Percentiles rank a stretch among this genome's conserved stretches.
phyloP scores from a whole-genome alignment of 495 filamentous ascomycete genomes.

The Penicillium waksmanii region DNA sequence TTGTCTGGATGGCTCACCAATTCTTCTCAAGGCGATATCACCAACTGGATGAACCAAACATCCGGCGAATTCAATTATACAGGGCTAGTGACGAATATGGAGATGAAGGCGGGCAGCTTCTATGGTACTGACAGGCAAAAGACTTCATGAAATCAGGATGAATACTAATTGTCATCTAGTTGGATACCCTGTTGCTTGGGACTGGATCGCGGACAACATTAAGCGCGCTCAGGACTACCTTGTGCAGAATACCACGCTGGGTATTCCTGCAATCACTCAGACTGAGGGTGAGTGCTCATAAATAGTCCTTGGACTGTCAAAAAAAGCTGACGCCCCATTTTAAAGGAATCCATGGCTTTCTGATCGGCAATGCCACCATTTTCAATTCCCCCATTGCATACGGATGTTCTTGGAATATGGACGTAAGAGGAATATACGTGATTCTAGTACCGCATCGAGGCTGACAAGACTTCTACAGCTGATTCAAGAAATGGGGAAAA shows the following conservation, averaged over 20 bases:
- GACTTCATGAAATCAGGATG: neutral
- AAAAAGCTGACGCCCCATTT: neutral
- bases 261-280: slow-evolving; percentile 71
- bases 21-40: slow-evolving; percentile 55
- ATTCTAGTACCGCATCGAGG: neutral
- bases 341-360: slow-evolving; percentile 67
- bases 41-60: slow-evolving; percentile 68
- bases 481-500: slow-evolving; percentile 62
- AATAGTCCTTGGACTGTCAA: neutral
- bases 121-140: slow-evolving; percentile 44
- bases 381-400: slow-evolving; percentile 75
- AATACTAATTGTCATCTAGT: slow-evolving; percentile 40
- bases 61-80: slow-evolving; percentile 63
- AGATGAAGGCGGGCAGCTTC: slow-evolving; percentile 63
- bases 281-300: slow-evolving; percentile 51
- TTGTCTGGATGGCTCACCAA: neutral
- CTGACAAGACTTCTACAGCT: slow-evolving; percentile 31
- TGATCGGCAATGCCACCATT: slow-evolving; percentile 72
- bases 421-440: slow-evolving; percentile 22
- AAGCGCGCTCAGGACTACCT: slow-evolving; percentile 67
- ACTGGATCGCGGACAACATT: slow-evolving; percentile 62
- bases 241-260: slow-evolving; percentile 63
- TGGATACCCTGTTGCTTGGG: slow-evolving; percentile 64
- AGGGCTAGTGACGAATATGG: slow-evolving; percentile 67
- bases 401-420: slow-evolving; percentile 66